A percentile compares a stretch with the other conserved stretches of the same genome.
phyloP scores from a whole-genome alignment of 2,329 filamentous ascomycete species.

The Didymella keratinophila region DNA sequence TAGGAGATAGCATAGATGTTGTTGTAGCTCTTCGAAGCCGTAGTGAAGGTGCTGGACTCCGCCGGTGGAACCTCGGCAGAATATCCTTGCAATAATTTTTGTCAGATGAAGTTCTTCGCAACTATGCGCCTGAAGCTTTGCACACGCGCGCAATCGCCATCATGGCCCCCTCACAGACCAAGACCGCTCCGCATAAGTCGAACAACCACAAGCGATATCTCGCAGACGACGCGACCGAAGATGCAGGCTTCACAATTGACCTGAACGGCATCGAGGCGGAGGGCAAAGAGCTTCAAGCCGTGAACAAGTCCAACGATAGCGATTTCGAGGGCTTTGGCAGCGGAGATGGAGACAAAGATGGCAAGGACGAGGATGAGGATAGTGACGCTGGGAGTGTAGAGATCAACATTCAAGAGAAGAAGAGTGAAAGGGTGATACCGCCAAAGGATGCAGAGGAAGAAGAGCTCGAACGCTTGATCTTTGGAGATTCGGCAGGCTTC shows the following conservation, averaged over 20 bases:
- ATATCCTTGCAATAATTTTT: conserved; percentile 47
- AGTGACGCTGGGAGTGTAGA: conserved; percentile 35
- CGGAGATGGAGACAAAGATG: conserved; percentile 19
- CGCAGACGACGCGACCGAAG: conserved; percentile 23
- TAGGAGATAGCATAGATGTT: neutral
- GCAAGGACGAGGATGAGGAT: conserved; percentile 15
- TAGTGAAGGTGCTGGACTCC: conserved; percentile 3
- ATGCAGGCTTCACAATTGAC: conserved; percentile 28
- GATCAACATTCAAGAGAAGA: conserved; percentile 32
- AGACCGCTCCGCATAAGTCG: conserved; percentile 32
- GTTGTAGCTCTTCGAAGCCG: neutral
- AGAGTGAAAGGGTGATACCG: conserved; percentile 32
- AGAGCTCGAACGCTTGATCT: conserved; percentile 85
- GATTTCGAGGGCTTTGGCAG: conserved; percentile 41
- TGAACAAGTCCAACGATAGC: conserved; percentile 23
- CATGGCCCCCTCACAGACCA: conserved; percentile 40
- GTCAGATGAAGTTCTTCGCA: conserved; percentile 35
- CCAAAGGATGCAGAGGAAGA: conserved; percentile 85
- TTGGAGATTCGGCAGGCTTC: conserved; percentile 87
- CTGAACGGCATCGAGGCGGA: conserved; percentile 36
- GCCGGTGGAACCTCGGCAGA: conserved; percentile 17
- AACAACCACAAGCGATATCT: conserved; percentile 34
- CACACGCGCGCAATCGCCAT: conserved; percentile 23
- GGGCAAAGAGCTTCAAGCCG: conserved; percentile 32
- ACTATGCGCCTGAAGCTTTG: conserved; percentile 22